phyloP scores from a whole-genome alignment of 108 stramenopile species.

The Cylindrotheca fusiformis region DNA sequence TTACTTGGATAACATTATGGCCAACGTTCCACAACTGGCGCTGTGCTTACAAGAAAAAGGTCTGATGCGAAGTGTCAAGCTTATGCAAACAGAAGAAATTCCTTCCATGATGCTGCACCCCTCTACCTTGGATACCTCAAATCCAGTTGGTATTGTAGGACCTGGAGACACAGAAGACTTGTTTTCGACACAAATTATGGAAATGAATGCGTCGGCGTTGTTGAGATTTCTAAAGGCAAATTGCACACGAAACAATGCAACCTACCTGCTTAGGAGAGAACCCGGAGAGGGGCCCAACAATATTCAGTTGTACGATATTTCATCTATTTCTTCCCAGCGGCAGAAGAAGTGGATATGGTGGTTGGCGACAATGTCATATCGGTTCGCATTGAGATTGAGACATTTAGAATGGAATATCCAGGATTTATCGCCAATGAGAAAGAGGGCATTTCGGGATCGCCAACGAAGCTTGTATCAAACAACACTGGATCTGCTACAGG shows the following conservation, averaged over 20 bases:
- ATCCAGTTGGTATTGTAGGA: constrained; percentile 25
- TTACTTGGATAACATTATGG: constrained; percentile 85
- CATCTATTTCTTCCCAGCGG: constrained; percentile 66
- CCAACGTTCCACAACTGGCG: constrained; percentile 85
- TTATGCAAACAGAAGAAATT: constrained; percentile 70
- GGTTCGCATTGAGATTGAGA: constrained; percentile 76
- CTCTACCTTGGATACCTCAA: constrained; percentile 54
- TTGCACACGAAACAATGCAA: constrained; percentile 75
- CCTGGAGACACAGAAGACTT: constrained; percentile 21
- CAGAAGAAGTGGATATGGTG: constrained; percentile 87
- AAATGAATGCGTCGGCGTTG: constrained; percentile 83
- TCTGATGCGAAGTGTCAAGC: constrained; percentile 76
- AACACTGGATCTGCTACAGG: constrained; percentile 70
- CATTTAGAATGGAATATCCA: constrained; percentile 36
- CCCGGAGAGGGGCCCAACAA: constrained; percentile 35
- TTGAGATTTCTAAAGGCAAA: constrained; percentile 79
- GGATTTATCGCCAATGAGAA: constrained; percentile 12
- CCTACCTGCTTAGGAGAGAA: constrained; percentile 67
- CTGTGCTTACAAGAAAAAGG: constrained; percentile 79
- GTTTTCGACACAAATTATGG: constrained; percentile 81
- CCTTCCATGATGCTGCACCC: constrained; percentile 71
- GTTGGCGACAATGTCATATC: constrained; percentile 80
- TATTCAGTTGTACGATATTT: constrained; percentile 81
- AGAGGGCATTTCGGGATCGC: constrained; percentile 69
- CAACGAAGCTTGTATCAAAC: constrained; percentile 73